Evolutionary conservation across 495 filamentous ascomycete genomes (phyloP), one percentile per base, ranked within the genome.

Genomic region (Beverwykella pulmonaria): DNA sequence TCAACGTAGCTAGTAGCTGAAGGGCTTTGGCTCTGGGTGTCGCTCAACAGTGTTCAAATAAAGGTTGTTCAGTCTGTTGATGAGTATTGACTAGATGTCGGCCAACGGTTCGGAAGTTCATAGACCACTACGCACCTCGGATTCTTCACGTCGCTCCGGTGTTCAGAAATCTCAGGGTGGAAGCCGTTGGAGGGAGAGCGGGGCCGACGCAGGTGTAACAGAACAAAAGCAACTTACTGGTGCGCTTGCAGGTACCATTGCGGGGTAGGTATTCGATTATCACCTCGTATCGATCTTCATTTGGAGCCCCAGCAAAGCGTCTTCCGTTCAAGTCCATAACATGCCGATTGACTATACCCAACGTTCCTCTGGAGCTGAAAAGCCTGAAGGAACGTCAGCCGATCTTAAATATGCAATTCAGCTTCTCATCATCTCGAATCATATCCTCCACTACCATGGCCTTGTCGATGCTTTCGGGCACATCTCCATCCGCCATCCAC

Each of bases 401-500:
- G 70, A 54, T 15, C 10, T 60, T 2, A 48, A 30, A 34, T 27
- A 23, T 32, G 32, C 19, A 29, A 22, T 63, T 30, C 49, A 55
- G 23, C 60, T 63, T n/a, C 66, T 69, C 29, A 69, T 71, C 50
- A 53, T 60, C 15, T 52, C 71, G 23, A 71, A 69, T 60, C 73
- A 75, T 53, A 70, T 73, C 49, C 65, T 72, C 9, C 60, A 70
- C 56, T 23, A 71, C 32, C 71, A 79, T 25, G 65, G 65, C 1
- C 75, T 84, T 19, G 65, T 85, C 20, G 82, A 84, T 61, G 80
- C 79, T 4, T 84, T 80, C 59, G 83, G 83, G 46, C 83, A 85
- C 50, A 74, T 84, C 34, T 83, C 82, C 2, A 63, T 84, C 30
- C 76, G 83, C 0, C 71, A 84, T 60, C 66, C 81, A 80, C 0